A percentile compares a stretch with the other conserved stretches of the same genome.
These are phyloP conservation scores for Ophiostoma perfectum DNA, from an alignment of 2,329 filamentous ascomycete species.

Conservation along the genomic window DNA sequence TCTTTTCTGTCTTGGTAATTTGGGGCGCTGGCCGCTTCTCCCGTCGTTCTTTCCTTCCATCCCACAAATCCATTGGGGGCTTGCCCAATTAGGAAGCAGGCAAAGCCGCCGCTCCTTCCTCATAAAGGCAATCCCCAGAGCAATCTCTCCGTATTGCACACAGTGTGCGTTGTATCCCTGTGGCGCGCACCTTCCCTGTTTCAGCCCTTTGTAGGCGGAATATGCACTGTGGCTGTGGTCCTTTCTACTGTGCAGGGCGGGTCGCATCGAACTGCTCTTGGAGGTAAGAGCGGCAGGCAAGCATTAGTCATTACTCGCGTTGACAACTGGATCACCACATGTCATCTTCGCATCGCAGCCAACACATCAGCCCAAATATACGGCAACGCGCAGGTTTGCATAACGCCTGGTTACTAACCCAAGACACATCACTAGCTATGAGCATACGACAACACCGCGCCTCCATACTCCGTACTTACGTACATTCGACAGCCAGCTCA, in stretches of 20 bases:
- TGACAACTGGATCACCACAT: not conserved
- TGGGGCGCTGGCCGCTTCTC: constrained; percentile 6
- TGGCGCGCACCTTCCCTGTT: no score
- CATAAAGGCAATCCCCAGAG: not conserved
- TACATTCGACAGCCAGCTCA: no score
- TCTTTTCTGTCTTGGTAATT: not conserved
- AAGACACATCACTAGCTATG: not conserved
- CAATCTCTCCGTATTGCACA: not conserved
- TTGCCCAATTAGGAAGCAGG: constrained; percentile 22
- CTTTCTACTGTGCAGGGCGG: not conserved
- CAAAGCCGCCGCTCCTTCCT: constrained; percentile 18
- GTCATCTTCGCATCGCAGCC: not conserved
- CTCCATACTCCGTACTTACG: not conserved
- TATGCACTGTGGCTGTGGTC: not conserved
- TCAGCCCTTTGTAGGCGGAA: not conserved
- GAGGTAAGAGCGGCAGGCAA: not conserved
- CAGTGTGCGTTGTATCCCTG: not conserved
- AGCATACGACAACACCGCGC: not conserved
- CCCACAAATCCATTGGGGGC: not conserved
- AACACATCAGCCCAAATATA: not conserved
- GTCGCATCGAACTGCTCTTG: constrained; percentile 8
- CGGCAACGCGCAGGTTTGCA: not conserved
- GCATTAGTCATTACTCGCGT: constrained; percentile 3
- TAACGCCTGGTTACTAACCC: not conserved
- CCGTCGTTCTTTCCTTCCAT: constrained; percentile 16